Conservation (phyloP, 768 basidiomycete genomes). For the Podaxis sp. region DNA sequence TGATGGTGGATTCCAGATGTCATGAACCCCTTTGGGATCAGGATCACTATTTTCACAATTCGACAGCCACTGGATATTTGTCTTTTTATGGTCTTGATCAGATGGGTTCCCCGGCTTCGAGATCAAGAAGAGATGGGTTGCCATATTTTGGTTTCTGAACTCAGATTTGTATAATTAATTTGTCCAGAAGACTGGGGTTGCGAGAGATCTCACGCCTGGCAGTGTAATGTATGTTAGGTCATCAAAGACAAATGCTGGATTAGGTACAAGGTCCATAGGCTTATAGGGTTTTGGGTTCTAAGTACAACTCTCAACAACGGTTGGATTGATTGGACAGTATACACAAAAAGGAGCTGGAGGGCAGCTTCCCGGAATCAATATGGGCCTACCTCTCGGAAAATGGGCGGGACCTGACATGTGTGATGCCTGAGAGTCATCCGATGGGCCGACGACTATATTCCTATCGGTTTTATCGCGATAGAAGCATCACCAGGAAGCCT, state of each 20-base stretch:
- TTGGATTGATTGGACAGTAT: not conserved
- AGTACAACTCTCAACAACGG: not conserved
- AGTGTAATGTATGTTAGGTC: too few relatives aligned
- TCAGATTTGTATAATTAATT: too few relatives aligned
- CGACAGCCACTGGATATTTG: not conserved
- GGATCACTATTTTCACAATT: not conserved
- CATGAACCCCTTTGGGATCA: too few relatives aligned
- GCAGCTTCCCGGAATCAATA: not conserved
- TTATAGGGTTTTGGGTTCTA: too few relatives aligned
- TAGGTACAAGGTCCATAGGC: too few relatives aligned
- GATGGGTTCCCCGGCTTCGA: too few relatives aligned
- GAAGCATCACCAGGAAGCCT: not conserved
- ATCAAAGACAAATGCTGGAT: too few relatives aligned
- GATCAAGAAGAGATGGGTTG: too few relatives aligned
- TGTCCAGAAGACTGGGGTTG: too few relatives aligned
- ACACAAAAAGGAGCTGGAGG: not conserved
- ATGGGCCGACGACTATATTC: not conserved
- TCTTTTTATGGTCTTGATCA: not conserved
- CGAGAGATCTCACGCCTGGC: too few relatives aligned
- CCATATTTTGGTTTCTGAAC: too few relatives aligned
- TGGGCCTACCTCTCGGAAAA: not conserved
- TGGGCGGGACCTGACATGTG: not conserved
- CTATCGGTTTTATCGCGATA: not conserved
- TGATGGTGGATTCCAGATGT: not conserved
- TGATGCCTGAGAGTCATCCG: not conserved